Evolutionary conservation across 805 yeast species (phyloP).

Genomic region (Barnettozyma sucrosica): DNA sequence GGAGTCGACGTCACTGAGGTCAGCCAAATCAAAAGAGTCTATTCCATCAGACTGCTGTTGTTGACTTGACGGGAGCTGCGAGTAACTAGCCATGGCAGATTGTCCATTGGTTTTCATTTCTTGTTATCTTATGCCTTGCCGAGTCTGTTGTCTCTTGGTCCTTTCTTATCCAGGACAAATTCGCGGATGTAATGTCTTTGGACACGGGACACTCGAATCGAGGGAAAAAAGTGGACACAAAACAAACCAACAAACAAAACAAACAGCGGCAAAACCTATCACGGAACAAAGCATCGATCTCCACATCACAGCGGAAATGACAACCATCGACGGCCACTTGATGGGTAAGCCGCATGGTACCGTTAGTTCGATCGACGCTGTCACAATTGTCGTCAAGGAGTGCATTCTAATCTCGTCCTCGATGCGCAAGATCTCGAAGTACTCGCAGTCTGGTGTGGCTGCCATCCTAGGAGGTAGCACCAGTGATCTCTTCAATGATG

Average conservation of each 20-base stretch:
- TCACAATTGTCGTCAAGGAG: slow-evolving; percentile 81
- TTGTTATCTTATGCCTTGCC: background rate
- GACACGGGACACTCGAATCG: background rate
- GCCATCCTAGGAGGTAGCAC: slow-evolving; percentile 69
- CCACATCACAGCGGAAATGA: background rate
- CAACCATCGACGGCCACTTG: slow-evolving; percentile 6
- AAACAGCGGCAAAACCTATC: background rate
- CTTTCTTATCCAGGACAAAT: background rate
- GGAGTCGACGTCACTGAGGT: slow-evolving; percentile 13
- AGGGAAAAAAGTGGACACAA: background rate
- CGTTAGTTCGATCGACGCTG: slow-evolving; percentile 55
- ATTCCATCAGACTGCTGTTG: background rate
- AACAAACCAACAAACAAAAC: background rate
- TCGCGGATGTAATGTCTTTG: background rate
- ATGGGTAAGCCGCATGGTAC: slow-evolving; percentile 2
- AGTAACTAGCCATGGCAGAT: background rate
- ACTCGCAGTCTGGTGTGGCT: slow-evolving; percentile 75
- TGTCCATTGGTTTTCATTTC: background rate
- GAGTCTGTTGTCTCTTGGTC: too few species aligned
- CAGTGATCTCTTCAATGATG: slow-evolving; percentile 43
- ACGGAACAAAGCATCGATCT: background rate
- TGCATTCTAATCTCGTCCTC: slow-evolving; percentile 82
- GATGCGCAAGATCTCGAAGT: slow-evolving; percentile 80
- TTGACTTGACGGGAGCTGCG: background rate
- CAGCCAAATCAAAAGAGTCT: background rate